Evolutionary conservation across 257 asterid species (phyloP), one percentile per base, ranked within the genome.

Genomic region (Osmanthus fragrans): DNA sequence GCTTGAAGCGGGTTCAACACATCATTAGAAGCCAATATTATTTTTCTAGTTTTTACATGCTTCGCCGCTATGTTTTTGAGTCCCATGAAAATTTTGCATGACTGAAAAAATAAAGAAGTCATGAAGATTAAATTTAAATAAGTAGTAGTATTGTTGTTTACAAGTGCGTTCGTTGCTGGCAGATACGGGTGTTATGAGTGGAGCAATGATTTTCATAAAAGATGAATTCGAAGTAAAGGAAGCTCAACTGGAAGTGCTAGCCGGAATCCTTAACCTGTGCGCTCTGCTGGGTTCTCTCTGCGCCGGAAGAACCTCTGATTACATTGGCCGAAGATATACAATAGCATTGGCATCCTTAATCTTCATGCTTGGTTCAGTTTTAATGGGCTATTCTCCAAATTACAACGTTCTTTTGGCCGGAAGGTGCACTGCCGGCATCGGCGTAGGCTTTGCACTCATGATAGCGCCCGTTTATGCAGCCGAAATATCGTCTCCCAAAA

Each of bases 151-250:
- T 10, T 42, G 16, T 42, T 2, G 19, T 19, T 54, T 54, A 54
- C 9, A 10, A 15, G n/a, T n/a, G n/a, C 27, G 70, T 60, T 75
- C 34, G 19, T 60, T 74, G 8, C 18, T 77, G 74, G 65, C 81
- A 92, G 97, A 92, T 68, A 92, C 97, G 1, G 97, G 97, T 5
- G 96, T 92, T 73, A 89, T 92, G 89, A 92, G 97, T 72, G 97
- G 97, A 64, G 97, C 97, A 67, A 89, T 92, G 93, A 84, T 92
- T 9, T 92, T 84, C 74, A 89, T 92, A 32, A 88, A 87, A 70
- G 89, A 92, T 42, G 97, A 92, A 78, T 92, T 92, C 82, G 36
- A 33, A 1, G 37, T 92, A 13, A 81, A 83, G 33, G 96, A 92
- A 72, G 70, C 81, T 3, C 89, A 84, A 73, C 70, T 89, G 7